phyloP scores from a whole-genome alignment of 345 rosid species.

The Lagerstroemia speciosa region DNA sequence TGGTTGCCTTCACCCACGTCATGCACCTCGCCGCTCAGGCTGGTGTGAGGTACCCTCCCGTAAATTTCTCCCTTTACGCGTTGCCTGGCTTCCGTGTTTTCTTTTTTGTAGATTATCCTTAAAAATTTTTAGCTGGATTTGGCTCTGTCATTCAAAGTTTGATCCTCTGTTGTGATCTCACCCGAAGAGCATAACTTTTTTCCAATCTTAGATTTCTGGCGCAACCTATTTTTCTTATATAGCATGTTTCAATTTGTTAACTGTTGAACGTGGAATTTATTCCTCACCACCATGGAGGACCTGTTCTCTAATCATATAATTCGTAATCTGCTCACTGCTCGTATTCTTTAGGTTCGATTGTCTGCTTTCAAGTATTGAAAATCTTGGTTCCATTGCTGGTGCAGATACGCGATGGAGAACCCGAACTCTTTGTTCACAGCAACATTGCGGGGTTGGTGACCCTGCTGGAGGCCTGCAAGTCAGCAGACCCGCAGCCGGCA shows the following conservation, averaged over 20 bases:
- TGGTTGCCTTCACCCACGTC: constrained; percentile 29
- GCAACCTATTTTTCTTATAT: no score
- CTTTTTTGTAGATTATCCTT: not conserved
- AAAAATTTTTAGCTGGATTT: not conserved
- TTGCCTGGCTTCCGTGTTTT: not conserved
- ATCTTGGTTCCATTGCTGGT: not conserved
- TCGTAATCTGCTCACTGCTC: no score
- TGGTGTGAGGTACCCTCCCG: constrained; percentile 19
- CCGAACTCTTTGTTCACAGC: constrained; percentile 25
- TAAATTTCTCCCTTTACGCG: not conserved
- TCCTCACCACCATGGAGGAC: no score
- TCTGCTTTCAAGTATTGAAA: not conserved
- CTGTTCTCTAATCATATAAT: not conserved
- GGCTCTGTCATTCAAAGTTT: not conserved
- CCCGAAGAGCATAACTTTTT: no score
- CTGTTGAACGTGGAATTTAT: no score
- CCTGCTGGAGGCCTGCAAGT: constrained; percentile 27
- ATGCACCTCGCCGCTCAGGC: constrained; percentile 38
- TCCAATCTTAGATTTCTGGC: not conserved
- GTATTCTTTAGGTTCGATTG: not conserved
- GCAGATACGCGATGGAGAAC: constrained; percentile 28
- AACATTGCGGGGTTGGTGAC: constrained; percentile 29
- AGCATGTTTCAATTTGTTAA: no score
- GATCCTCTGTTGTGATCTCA: not conserved
- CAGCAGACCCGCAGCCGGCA: constrained; percentile 28